Base-by-base conservation (phyloP, 164 flowering plant species). In the Piper betle region DNA sequence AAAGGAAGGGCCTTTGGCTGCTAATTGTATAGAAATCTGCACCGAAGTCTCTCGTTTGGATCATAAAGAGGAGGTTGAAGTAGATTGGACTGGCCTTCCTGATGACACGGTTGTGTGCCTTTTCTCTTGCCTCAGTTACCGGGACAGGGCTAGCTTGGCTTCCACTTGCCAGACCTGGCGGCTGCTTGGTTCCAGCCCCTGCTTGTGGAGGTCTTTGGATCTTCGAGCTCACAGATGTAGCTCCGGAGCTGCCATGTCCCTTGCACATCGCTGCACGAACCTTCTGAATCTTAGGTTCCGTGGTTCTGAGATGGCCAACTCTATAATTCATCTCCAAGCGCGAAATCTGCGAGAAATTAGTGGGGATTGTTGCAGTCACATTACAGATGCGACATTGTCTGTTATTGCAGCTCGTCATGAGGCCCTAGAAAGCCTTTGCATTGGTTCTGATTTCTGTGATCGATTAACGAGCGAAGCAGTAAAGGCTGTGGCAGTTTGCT, bases 371-470 rank as follows among this genome's bases (percentile, higher is more conserved):
- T 94, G 99, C 74, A 69, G 87, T 67, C 83, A 87, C 55, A 82
- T 94, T 37, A 83, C 86, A 33, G 97, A 91, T 77, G 87, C 96
- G 0, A 83, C 92, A 4, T 78, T 94, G 3, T 83, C 92, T 2
- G 82, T 87, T 37, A 84, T 94, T 73, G 99, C 81, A 0, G 97
- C 99, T 11, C 79, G 97, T 39, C 97, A 94, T 52, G 94, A 88
- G 70, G 58, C 62, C 11, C 85, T 94, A 48, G 97, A 94, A 67
- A 75, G 86, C 68, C 83, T 94, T 46, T 90, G 84, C 55, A 84
- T 94, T 59, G 99, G 96, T n/a, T 96, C 99, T 0, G 97, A 88
- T 69, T 80, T 80, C 66, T 91, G 97, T 68, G 96, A 84, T 60
- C 82, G 81, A 74, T 84, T 94, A 56, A 86, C 74, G 52, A 81